These are phyloP conservation scores for Chlamydomonas sphaeroides DNA, from an alignment of 139 green algal species.

Conservation along the genomic window DNA sequence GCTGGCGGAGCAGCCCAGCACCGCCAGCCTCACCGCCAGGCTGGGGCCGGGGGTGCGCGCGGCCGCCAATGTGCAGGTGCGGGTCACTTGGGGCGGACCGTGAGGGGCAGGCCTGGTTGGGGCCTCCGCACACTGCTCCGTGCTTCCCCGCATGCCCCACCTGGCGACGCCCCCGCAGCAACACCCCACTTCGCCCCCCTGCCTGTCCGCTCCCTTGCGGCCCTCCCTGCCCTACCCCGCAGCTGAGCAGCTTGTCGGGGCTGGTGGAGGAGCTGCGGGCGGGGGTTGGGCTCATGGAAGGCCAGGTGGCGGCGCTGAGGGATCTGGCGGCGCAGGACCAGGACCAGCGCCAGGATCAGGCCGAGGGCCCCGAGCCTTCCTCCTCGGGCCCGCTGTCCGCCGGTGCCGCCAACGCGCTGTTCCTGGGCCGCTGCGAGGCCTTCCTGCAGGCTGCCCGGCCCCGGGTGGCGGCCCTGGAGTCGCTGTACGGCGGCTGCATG, in stretches of 20 bases:
- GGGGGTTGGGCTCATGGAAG: slow-evolving; percentile 43
- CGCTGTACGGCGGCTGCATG: neutral
- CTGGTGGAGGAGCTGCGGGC: slow-evolving; percentile 64
- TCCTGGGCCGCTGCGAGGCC: slow-evolving; percentile 12
- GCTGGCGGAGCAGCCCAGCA: neutral
- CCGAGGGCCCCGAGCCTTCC: neutral
- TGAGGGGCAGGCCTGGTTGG: no score
- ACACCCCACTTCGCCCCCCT: no score
- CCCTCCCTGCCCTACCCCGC: neutral
- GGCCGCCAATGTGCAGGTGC: slow-evolving; percentile 69
- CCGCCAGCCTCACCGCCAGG: slow-evolving; percentile 54
- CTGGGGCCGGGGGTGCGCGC: slow-evolving; percentile 53
- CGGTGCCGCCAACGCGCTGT: slow-evolving; percentile 3
- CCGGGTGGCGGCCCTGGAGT: neutral
- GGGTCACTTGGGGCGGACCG: no score
- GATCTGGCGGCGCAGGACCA: neutral
- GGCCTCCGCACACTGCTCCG: no score
- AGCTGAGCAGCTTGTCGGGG: slow-evolving; percentile 59
- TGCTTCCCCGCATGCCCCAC: no score
- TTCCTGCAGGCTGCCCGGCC: slow-evolving; percentile 12
- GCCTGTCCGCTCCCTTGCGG: no score
- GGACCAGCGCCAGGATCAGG: neutral
- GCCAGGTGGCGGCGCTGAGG: slow-evolving; percentile 29
- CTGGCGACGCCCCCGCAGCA: no score
- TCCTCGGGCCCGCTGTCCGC: no score